phyloP scores from a whole-genome alignment of 768 basidiomycete genomes.

The Termitomyces sp. region DNA sequence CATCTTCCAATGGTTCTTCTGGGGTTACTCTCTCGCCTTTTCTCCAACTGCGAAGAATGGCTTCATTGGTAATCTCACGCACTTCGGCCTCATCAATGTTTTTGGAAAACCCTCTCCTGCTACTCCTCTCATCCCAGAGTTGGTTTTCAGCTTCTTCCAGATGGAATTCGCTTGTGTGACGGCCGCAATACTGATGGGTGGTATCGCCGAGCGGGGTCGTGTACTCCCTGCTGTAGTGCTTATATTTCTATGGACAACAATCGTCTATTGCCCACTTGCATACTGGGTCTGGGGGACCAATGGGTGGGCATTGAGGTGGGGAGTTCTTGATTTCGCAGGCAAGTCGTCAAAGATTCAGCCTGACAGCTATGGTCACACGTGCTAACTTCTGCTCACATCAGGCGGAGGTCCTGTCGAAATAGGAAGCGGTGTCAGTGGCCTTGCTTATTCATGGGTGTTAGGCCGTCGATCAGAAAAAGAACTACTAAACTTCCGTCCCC shows the following conservation, averaged over 20 bases:
- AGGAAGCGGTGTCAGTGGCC: conserved; percentile 75
- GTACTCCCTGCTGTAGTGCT: conserved; percentile 79
- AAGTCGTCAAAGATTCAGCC: conserved; percentile 12
- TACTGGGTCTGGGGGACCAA: conserved; percentile 78
- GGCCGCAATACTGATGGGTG: conserved; percentile 69
- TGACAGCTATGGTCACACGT: background rate
- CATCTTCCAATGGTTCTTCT: conserved; percentile 75
- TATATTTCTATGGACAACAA: conserved; percentile 77
- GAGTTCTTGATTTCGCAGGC: conserved; percentile 87
- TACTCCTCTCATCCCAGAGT: conserved; percentile 72
- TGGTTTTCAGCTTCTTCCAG: conserved; percentile 83
- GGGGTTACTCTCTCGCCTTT: conserved; percentile 76
- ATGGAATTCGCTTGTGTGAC: conserved; percentile 86
- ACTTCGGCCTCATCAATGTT: conserved; percentile 74
- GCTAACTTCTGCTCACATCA: conserved; percentile 16
- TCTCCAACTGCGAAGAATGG: conserved; percentile 70
- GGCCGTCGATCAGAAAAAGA: conserved; percentile 74
- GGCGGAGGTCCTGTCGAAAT: conserved; percentile 89
- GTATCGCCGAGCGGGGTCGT: conserved; percentile 82
- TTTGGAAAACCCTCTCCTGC: conserved; percentile 70
- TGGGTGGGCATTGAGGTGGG: conserved; percentile 84
- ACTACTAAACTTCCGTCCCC: conserved; percentile 75
- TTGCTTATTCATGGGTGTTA: conserved; percentile 84
- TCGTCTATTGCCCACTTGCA: conserved; percentile 86
- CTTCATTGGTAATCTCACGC: conserved; percentile 72